These are phyloP conservation scores for Diplodia mutila DNA, from an alignment of 2,329 filamentous ascomycete species.

Conservation along the genomic window DNA sequence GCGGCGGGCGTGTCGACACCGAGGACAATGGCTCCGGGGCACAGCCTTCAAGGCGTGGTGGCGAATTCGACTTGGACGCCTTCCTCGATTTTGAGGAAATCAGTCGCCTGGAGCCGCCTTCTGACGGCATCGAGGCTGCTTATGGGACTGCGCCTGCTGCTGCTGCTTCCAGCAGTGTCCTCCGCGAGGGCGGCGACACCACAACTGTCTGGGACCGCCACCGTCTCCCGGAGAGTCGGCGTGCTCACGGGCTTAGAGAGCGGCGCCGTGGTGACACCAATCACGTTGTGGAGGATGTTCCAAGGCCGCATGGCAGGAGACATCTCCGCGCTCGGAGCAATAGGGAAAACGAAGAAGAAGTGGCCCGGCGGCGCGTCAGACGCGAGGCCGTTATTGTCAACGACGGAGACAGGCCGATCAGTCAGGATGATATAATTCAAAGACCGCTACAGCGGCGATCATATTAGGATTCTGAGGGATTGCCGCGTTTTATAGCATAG, in stretches of 20 bases:
- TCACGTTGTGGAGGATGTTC: neutral
- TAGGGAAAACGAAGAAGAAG: conserved; percentile 66
- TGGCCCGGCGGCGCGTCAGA: conserved; percentile 72
- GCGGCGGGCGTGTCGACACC: neutral
- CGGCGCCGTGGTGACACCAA: neutral
- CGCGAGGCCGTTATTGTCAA: conserved; percentile 90
- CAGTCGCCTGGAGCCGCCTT: neutral
- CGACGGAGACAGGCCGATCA: conserved; percentile 77
- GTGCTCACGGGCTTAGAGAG: conserved; percentile 9
- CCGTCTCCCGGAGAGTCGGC: neutral
- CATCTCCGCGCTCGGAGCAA: conserved; percentile 36
- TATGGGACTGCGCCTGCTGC: neutral
- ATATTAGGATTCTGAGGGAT: neutral
- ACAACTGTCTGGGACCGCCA: conserved; percentile 17
- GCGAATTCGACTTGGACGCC: conserved; percentile 12
- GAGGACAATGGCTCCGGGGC: neutral
- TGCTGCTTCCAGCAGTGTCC: neutral
- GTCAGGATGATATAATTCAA: conserved; percentile 78
- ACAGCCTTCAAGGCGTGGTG: neutral
- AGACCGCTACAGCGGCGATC: conserved; percentile 26
- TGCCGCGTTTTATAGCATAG: neutral
- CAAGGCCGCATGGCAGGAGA: conserved; percentile 35
- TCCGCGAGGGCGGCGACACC: neutral
- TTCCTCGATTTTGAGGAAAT: neutral
- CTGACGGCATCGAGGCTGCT: neutral